Conservation (phyloP, 2,329 filamentous ascomycete species). For the Amesomyces nigricolor region DNA sequence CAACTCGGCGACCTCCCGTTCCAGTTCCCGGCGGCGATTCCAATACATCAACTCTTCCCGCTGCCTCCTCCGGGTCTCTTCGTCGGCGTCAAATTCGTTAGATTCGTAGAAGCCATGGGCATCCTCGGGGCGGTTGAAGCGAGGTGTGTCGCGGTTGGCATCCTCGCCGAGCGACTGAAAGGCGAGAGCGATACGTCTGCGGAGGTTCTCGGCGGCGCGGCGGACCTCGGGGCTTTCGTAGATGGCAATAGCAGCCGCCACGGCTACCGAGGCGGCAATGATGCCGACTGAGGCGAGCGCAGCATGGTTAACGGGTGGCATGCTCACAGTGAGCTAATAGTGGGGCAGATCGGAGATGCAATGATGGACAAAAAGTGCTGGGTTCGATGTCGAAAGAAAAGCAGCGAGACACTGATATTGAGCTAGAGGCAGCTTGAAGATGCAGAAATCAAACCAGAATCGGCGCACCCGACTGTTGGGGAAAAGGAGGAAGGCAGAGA, state of each 20-base stretch:
- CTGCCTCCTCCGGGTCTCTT: slow-evolving; percentile 55
- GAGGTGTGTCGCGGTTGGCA: slow-evolving; percentile 46
- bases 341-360: not conserved
- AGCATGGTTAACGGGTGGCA: slow-evolving; percentile 53
- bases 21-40: slow-evolving; percentile 32
- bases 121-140: slow-evolving; percentile 62
- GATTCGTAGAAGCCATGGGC: slow-evolving; percentile 58
- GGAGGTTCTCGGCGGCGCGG: slow-evolving; percentile 55
- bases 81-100: slow-evolving; percentile 54
- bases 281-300: slow-evolving; percentile 52
- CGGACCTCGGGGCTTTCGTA: slow-evolving; percentile 61
- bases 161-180: slow-evolving; percentile 55
- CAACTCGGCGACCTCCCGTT: no score
- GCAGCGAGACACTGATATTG: not conserved
- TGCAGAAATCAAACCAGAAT: not conserved
- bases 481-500: not conserved
- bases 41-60: slow-evolving; percentile 61
- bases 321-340: slow-evolving; percentile 26
- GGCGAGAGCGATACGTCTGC: slow-evolving; percentile 55
- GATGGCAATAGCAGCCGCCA: slow-evolving; percentile 53
- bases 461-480: not conserved
- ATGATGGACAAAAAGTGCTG: not conserved
- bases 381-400: not conserved
- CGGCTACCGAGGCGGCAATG: slow-evolving; percentile 51
- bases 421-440: not conserved